Evolutionary conservation across 2,329 filamentous ascomycete species (phyloP), one percentile per base, ranked within the genome.

Genomic region (Rhynchosporium agropyri): DNA sequence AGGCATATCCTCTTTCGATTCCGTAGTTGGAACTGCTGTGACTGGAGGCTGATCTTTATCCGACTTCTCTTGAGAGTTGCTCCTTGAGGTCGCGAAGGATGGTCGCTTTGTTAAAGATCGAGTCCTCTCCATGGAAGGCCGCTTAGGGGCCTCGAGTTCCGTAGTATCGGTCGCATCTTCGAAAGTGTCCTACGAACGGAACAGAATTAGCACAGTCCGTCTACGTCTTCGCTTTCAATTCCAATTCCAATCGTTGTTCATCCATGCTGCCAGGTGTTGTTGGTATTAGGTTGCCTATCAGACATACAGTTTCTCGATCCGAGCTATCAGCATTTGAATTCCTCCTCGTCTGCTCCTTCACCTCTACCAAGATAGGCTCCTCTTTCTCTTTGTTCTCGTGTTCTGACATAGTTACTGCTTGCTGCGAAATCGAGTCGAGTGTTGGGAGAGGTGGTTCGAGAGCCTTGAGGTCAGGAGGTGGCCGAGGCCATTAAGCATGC

Each of bases 121-220:
- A 31, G 69, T 71, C 51, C 65, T 66, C 50, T 72, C 70, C 8
- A 68, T 61, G 9, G 68, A 68, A 56, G 65, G 58, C 8, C 60
- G 56, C 31, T 57, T 63, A 31, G 67, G 62, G 31, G 63, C 48
- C 56, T 71, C 69, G 26, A 67, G 64, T 10, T 60, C 61, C 59
- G 70, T 62, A 8, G 69, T 84, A 76, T 91, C 89, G 69, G 85
- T 79, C 61, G 91, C 92, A 80, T 97, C 92, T 78, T 96, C 91
- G 73, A 96, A 96, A 15, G 84, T 84, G 71, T 93, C 89, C 88
- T 91, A 74, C 46, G 31, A 33, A 46, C 33, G 36, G 50, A 40
- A 43, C 9, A 51, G 13, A 4, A 50, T 57, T 40, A 62, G 66
- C 36, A 71, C 61, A 49, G 50, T 54, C 51, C 43, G 53, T 46